Base-by-base conservation (phyloP, 106 monocot species). In the Chionographis japonica region DNA sequence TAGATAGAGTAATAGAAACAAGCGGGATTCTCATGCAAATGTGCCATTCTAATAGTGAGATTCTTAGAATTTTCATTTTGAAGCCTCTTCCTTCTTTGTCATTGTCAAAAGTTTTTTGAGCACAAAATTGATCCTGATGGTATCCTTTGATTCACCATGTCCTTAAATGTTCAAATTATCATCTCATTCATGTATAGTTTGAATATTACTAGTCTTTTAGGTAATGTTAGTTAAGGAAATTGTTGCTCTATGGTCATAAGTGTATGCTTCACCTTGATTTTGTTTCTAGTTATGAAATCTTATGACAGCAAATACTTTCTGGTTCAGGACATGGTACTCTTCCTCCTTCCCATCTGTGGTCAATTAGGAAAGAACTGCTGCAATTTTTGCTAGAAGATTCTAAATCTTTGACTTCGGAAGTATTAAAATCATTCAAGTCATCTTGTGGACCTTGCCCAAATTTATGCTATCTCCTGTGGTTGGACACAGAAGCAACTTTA, bases 331-430 rank as follows among this genome's bases (percentile, higher is more conserved):
- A 87, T 80, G 97, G 97, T 46, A 80, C 50, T 61, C 81, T 97
- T 72, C 65, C 84, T 50, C 66, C 69, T 58, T 74, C 75, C 9
- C 80, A 89, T 60, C 65, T 79, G 57, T 62, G 59, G 40, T 89
- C 86, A 66, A 70, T 97, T 57, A 75, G 77, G 71, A 76, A 76
- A 76, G 97, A 97, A 71, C 37, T 97, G 55, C 38, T 97, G 68
- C 77, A 87, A 54, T 97, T 89, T 77, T 82, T 97, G 69, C 79
- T 92, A 5, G 85, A 97, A 66, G 85, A 97, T 67, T 92, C 97
- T 51, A 80, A 75, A 52, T 41, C 71, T 53, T 75, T 69, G 10
- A 50, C 68, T 59, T 83, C 87, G 72, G 55, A 68, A 80, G 72
- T 83, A 10, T 60, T 71, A 37, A 76, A 75, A 76, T 80, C 49